Percentiles rank a stretch among this genome's conserved stretches.
Evolutionary conservation across 495 filamentous ascomycete species (phyloP).

Genomic region (Lasiosphaeria miniovina): DNA sequence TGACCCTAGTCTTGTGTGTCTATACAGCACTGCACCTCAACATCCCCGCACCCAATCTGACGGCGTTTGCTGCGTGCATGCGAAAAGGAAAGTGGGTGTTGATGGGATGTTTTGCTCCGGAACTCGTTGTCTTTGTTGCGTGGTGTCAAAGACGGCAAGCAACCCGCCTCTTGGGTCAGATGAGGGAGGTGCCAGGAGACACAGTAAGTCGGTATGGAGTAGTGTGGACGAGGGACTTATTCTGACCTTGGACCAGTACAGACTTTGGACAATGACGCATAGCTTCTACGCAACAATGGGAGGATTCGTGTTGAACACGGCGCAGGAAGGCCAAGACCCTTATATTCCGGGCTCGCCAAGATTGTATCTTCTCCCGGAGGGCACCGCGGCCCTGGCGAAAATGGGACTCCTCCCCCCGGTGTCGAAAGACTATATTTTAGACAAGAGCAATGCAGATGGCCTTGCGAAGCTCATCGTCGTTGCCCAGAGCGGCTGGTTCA

Average conservation of each 20-base stretch:
- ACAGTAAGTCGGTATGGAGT: too few relatives aligned
- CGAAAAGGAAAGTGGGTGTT: constrained; percentile 13
- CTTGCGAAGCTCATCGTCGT: constrained; percentile 8
- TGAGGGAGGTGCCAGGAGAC: not conserved
- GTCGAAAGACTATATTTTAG: constrained; percentile 3
- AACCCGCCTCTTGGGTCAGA: too few relatives aligned
- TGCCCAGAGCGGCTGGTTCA: constrained; percentile 29
- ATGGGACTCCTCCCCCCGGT: constrained; percentile 4
- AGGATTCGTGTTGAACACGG: constrained; percentile 9
- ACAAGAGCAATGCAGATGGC: constrained; percentile 16
- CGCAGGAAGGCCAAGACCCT: not conserved
- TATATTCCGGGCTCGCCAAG: constrained; percentile 1
- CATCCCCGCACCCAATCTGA: constrained; percentile 17
- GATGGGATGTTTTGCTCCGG: constrained; percentile 9
- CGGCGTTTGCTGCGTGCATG: too few relatives aligned
- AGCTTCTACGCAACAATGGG: constrained; percentile 13
- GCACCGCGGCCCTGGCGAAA: not conserved
- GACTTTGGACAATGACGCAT: constrained; percentile 9
- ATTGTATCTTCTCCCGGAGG: not conserved
- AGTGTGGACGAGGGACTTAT: not conserved
- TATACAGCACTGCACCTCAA: constrained; percentile 24
- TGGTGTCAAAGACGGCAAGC: not conserved
- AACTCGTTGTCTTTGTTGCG: constrained; percentile 16
- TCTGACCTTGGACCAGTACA: not conserved
- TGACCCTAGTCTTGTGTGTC: constrained; percentile 17